Conservation (phyloP, 140 eudicot genomes). For the Flaveria floridana region DNA sequence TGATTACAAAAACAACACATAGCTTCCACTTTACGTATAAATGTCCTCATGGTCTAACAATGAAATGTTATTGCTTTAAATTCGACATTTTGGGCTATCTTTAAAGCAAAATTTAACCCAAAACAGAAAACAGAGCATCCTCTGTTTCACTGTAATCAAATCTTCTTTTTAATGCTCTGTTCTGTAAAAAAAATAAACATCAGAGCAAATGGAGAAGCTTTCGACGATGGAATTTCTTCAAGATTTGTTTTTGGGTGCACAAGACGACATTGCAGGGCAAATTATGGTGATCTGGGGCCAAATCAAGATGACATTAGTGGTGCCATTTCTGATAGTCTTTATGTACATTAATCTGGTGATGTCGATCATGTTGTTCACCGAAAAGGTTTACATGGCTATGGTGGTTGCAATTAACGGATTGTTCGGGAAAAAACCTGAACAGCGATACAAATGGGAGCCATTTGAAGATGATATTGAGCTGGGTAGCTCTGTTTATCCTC, state of each 20-base stretch:
- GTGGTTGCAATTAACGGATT: background rate
- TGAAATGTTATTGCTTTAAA: background rate
- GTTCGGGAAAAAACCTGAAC: background rate
- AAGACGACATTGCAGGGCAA: background rate
- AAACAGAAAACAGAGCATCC: background rate
- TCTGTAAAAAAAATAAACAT: background rate
- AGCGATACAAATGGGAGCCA: conserved; percentile 20
- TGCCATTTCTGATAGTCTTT: conserved; percentile 1
- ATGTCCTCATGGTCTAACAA: background rate
- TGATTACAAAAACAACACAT: background rate
- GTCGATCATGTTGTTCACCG: conserved; percentile 17
- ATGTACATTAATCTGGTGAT: conserved; percentile 13
- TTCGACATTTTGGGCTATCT: background rate
- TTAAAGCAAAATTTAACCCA: background rate
- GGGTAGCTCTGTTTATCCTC: conserved; percentile 25
- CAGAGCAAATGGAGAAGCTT: conserved; percentile 18
- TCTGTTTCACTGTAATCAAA: background rate
- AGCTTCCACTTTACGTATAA: background rate
- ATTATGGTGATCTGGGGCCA: conserved; percentile 16
- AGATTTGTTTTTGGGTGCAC: background rate
- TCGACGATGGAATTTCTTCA: background rate
- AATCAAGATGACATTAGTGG: conserved; percentile 15
- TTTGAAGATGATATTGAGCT: conserved; percentile 6
- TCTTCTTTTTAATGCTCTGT: background rate
- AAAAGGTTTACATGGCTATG: conserved; percentile 22